Conservation (phyloP, 176 grass and related monocot species). For the Zoysia japonica region DNA sequence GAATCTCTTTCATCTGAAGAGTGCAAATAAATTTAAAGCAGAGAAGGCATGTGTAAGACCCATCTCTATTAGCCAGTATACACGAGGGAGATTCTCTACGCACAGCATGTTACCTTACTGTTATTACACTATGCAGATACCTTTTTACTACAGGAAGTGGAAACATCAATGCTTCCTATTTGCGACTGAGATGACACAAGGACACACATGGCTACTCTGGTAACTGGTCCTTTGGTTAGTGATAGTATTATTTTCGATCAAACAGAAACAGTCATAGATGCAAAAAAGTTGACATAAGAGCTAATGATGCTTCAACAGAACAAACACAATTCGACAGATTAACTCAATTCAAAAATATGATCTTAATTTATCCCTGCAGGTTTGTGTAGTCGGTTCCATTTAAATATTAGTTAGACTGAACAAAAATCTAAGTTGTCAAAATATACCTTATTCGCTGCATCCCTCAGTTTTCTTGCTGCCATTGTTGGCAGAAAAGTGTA, state of each 20-base stretch:
- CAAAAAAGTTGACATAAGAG: neutral
- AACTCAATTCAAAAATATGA: neutral
- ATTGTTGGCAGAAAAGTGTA: conserved; percentile 83
- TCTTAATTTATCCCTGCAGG: neutral
- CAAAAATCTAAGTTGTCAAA: conserved; percentile 29
- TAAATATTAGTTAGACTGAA: conserved; percentile 8
- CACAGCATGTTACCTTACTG: conserved; percentile 9
- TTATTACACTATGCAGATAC: neutral
- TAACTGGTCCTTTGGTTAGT: neutral
- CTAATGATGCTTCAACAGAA: conserved; percentile 8
- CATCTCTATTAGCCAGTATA: neutral
- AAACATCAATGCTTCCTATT: conserved; percentile 25
- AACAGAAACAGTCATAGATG: neutral
- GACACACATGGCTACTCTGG: conserved; percentile 19
- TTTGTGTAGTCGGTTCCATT: neutral
- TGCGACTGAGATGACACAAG: neutral
- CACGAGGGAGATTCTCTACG: neutral
- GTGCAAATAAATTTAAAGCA: conserved; percentile 6
- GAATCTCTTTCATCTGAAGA: conserved; percentile 73
- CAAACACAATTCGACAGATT: conserved; percentile 2
- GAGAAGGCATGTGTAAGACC: neutral
- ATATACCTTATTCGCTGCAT: conserved; percentile 67
- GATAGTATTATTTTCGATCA: conserved; percentile 14
- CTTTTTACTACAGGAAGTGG: conserved; percentile 19
- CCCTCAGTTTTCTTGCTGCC: conserved; percentile 74